A percentile compares a stretch with the other conserved stretches of the same genome.
phyloP scores from a whole-genome alignment of 2,329 filamentous ascomycete genomes.

The Colletotrichum filicis region DNA sequence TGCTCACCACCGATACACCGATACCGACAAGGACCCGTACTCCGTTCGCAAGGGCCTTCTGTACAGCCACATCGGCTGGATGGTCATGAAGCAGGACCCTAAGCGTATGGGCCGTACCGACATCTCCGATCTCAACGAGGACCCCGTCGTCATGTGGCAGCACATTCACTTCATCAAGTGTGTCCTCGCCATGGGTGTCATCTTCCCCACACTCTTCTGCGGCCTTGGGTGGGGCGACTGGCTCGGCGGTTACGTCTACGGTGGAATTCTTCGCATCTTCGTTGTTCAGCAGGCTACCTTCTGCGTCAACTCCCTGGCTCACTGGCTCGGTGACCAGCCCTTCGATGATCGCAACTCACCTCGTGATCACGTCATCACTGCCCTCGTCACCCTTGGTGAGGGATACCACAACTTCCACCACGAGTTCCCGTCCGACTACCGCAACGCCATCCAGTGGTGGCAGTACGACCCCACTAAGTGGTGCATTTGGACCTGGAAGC shows the following conservation, averaged over 20 bases:
- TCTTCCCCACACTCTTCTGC: slow-evolving; percentile 80
- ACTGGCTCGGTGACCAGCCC: slow-evolving; percentile 92
- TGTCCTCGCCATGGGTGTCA: slow-evolving; percentile 79
- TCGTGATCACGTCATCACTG: slow-evolving; percentile 88
- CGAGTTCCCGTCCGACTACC: slow-evolving; percentile 93
- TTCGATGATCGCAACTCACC: slow-evolving; percentile 94
- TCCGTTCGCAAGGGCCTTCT: slow-evolving; percentile 87
- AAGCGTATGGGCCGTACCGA: slow-evolving; percentile 90
- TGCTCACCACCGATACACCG: slow-evolving; percentile 91
- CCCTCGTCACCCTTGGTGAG: slow-evolving; percentile 85
- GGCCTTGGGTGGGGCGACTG: slow-evolving; percentile 86
- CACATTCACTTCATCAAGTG: slow-evolving; percentile 88
- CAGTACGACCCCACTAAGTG: slow-evolving; percentile 95
- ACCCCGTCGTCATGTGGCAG: slow-evolving; percentile 87
- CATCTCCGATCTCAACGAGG: slow-evolving; percentile 88
- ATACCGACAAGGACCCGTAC: slow-evolving; percentile 92
- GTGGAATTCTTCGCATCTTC: slow-evolving; percentile 86
- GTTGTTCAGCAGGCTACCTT: slow-evolving; percentile 93
- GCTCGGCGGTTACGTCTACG: slow-evolving; percentile 85
- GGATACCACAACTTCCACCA: slow-evolving; percentile 97
- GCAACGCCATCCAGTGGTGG: slow-evolving; percentile 90
- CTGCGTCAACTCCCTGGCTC: slow-evolving; percentile 90
- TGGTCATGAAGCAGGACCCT: slow-evolving; percentile 93
- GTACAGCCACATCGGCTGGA: slow-evolving; percentile 87
- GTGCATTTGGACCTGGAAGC: slow-evolving; percentile 87